Base-by-base conservation (phyloP, 2,329 filamentous ascomycete genomes). In the Ophiostoma piceae region DNA sequence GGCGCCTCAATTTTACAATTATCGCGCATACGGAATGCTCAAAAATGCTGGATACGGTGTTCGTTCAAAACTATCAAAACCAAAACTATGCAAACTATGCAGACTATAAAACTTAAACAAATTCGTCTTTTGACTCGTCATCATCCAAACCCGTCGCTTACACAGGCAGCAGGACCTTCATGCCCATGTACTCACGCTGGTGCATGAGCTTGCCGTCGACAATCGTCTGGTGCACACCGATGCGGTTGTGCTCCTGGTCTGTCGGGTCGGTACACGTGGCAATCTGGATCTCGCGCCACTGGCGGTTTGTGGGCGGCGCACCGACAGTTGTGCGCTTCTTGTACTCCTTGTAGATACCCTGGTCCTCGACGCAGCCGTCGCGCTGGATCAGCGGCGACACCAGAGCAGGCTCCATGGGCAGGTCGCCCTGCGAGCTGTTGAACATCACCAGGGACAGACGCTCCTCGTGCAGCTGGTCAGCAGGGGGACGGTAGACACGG, bases 251-350 rank as follows among this genome's bases (percentile, higher is more conserved):
- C 26, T 76, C 76, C 0, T 76, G 78, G 72, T 82, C 80, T 0
- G 81, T 82, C 1, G 80, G 79, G 71, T 81, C 79, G 0, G 80
- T 81, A 16, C 74, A 76, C 4, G 80, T 82, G 0, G 80, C 75
- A 64, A 83, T 82, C 73, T 83, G 81, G 37, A 83, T 82, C 74
- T 84, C 82, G n/a, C 82, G 78, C 82, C 81, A 84, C 72, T 83
- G 77, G 1, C 76, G 74, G 71, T 82, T 82, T 12, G 80, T 83
- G 0, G 82, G 82, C 22, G 80, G 77, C 29, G 79, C 73, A 6
- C 80, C 81, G 57, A 79, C 71, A 1, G 76, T 75, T 0, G 79
- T 83, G 22, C 79, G 78, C 22, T 75, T 77, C 74, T 81, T 81
- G 75, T 82, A 83, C 64, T 82, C 80, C 51, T 78, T 79, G 74